Percentiles rank a stretch among this genome's conserved stretches.
Evolutionary conservation across 208 protist species (phyloP).

Genomic region (Angomonas deanei): DNA sequence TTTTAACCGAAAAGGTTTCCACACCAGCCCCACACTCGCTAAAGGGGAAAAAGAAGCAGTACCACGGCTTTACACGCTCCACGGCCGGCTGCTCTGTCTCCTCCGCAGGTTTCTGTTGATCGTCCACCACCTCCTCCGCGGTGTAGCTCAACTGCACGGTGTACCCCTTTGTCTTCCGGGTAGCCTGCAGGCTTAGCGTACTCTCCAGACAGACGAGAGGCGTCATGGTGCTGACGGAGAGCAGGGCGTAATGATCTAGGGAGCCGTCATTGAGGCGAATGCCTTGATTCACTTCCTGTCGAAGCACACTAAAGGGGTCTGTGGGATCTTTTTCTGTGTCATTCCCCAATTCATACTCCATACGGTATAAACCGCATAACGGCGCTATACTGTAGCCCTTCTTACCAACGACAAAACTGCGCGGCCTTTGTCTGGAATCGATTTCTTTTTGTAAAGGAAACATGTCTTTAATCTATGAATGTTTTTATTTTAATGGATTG

Average conservation of each 20-base stretch:
- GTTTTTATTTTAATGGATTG: too few species aligned
- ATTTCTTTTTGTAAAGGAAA: conserved; percentile 1
- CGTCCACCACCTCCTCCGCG: not conserved
- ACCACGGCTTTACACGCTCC: conserved; percentile 8
- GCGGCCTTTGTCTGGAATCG: not conserved
- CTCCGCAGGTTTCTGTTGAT: not conserved
- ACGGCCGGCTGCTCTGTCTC: not conserved
- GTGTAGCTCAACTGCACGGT: conserved; percentile 32
- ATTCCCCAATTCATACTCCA: conserved; percentile 10
- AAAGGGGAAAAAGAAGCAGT: conserved; percentile 62
- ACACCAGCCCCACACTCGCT: conserved; percentile 44
- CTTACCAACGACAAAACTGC: not conserved
- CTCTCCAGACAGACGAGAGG: conserved; percentile 23
- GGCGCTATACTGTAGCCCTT: conserved; percentile 6
- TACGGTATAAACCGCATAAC: conserved; percentile 20
- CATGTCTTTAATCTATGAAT: not conserved
- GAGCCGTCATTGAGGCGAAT: conserved; percentile 9
- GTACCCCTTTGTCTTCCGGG: conserved; percentile 40
- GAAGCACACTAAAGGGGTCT: not conserved
- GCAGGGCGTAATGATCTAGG: conserved; percentile 19
- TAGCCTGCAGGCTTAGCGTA: conserved; percentile 23
- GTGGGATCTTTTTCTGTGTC: not conserved
- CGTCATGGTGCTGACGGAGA: conserved; percentile 18
- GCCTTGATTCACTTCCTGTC: conserved; percentile 6
- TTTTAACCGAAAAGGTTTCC: conserved; percentile 25